Evolutionary conservation across 208 protist species (phyloP).

Genomic region (Sergeia podlipaevii): DNA sequence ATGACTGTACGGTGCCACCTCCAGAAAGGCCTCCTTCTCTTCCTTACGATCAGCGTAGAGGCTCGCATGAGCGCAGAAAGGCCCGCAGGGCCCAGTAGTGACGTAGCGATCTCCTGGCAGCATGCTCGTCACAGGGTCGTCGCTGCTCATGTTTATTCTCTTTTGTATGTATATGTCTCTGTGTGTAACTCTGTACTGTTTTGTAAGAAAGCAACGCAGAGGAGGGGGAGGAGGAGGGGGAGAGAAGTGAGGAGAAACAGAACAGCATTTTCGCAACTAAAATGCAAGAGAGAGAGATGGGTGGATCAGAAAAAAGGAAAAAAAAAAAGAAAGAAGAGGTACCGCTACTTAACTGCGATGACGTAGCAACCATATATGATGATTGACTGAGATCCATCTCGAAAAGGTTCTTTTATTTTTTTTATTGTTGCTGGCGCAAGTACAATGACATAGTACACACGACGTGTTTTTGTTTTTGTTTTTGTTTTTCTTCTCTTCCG

Average conservation of each 20-base stretch:
- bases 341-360: neutral
- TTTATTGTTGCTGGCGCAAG: no score
- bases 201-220: neutral
- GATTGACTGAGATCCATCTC: no score
- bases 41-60: neutral
- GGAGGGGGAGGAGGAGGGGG: neutral
- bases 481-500: no score
- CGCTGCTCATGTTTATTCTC: neutral
- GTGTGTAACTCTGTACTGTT: neutral
- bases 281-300: constrained; percentile 2
- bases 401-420: no score
- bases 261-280: neutral
- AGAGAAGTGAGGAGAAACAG: constrained; percentile 6
- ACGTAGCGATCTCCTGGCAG: constrained; percentile 38
- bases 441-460: constrained; percentile 7
- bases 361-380: constrained; percentile 5
- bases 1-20: constrained; percentile 80
- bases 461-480: no score
- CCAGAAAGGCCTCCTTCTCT: constrained; percentile 20
- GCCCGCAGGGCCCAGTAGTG: constrained; percentile 20
- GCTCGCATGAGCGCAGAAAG: constrained; percentile 2
- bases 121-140: neutral
- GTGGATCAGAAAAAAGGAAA: constrained; percentile 6
- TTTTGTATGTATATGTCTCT: neutral
- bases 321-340: constrained; percentile 13